Percentiles rank a stretch among this genome's conserved stretches.
These are phyloP conservation scores for Pichia sp. DNA, from an alignment of 1,139 yeast genomes.

Conservation along the genomic window DNA sequence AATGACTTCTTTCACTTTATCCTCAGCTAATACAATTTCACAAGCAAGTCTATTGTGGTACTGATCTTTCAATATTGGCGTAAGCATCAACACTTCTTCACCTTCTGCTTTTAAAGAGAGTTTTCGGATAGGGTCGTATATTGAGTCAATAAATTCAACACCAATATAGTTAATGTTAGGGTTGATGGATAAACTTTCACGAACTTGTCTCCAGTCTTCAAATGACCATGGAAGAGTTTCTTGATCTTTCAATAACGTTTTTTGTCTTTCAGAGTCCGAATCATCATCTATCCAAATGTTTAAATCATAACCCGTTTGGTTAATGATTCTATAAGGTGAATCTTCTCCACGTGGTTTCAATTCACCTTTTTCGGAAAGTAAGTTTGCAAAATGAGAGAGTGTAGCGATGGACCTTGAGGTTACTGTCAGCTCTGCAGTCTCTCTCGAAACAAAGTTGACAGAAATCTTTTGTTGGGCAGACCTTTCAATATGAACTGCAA, in stretches of 20 bases:
- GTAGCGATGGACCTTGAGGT: slow-evolving; percentile 80
- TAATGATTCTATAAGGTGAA: slow-evolving; percentile 74
- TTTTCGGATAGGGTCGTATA: slow-evolving; percentile 48
- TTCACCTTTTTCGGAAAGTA: slow-evolving; percentile 47
- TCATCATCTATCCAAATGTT: slow-evolving; percentile 68
- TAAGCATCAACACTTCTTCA: slow-evolving; percentile 64
- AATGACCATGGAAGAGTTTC: slow-evolving; percentile 78
- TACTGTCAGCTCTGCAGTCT: slow-evolving; percentile 73
- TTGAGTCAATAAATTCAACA: slow-evolving; percentile 51
- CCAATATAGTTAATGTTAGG: slow-evolving; percentile 58
- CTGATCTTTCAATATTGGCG: slow-evolving; percentile 46
- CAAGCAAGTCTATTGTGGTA: slow-evolving; percentile 74
- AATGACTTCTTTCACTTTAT: slow-evolving; percentile 71
- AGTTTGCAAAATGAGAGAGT: slow-evolving; percentile 61
- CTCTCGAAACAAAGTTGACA: slow-evolving; percentile 65
- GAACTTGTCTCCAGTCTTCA: slow-evolving; percentile 85
- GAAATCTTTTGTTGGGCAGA: slow-evolving; percentile 43
- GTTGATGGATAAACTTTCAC: slow-evolving; percentile 74
- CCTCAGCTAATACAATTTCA: slow-evolving; percentile 64
- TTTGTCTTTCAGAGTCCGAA: slow-evolving; percentile 23
- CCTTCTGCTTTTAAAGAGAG: slow-evolving; percentile 81
- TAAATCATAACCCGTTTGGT: slow-evolving; percentile 80
- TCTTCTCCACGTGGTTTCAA: slow-evolving; percentile 71
- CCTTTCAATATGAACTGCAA: slow-evolving; percentile 66
- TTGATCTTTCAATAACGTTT: slow-evolving; percentile 44